These are phyloP conservation scores for Acacia pycnantha DNA, from an alignment of 331 rosid species.

Conservation along the genomic window DNA sequence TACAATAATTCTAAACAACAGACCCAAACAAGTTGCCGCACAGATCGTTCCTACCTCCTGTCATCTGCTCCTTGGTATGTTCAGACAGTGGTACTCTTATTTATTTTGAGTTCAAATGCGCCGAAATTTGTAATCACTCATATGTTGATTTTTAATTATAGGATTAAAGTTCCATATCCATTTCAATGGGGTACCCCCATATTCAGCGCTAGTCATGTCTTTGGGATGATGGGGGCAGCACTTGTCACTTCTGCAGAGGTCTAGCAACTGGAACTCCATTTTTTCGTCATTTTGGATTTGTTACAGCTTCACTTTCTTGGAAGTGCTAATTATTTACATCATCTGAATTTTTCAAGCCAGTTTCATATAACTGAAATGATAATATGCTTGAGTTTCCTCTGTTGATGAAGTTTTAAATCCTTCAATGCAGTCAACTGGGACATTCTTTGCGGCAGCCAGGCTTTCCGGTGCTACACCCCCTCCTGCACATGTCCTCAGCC, in stretches of 20 bases:
- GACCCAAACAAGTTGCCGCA: constrained; percentile 79
- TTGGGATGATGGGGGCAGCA: constrained; percentile 98
- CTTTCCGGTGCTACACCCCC: constrained; percentile 98
- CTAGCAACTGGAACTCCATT: constrained; percentile 21
- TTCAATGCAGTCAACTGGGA: constrained; percentile 82
- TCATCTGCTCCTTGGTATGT: constrained; percentile 90
- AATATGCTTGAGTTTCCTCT: constrained; percentile 16
- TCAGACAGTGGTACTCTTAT: background rate
- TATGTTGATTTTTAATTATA: constrained; percentile 36
- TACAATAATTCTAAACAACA: constrained; percentile 49
- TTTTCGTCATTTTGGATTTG: background rate
- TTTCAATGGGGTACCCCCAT: constrained; percentile 98
- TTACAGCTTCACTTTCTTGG: background rate
- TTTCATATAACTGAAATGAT: background rate
- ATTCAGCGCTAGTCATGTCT: constrained; percentile 91
- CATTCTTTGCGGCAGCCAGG: constrained; percentile 86
- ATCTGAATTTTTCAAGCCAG: background rate
- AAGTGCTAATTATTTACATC: background rate
- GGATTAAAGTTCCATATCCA: constrained; percentile 89
- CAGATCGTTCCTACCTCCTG: constrained; percentile 71
- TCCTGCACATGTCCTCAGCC: constrained; percentile 76
- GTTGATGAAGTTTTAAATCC: constrained; percentile 24
- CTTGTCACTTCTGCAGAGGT: constrained; percentile 98
- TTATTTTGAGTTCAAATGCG: constrained; percentile 12
- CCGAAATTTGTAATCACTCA: constrained; percentile 12